phyloP scores from a whole-genome alignment of 345 rosid species.

The Populus ilicifolia region DNA sequence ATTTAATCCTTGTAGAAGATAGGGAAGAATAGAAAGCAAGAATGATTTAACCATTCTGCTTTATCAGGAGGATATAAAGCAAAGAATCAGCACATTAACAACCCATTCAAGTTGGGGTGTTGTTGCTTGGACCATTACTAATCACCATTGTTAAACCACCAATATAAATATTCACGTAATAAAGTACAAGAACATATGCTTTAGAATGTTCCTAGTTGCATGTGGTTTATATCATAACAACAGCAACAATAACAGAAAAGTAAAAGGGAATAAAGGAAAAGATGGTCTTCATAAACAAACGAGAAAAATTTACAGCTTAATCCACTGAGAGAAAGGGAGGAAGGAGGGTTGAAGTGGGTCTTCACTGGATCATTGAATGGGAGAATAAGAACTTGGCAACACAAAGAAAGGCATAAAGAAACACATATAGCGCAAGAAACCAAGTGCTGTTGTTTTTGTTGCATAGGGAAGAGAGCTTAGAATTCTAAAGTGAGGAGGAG shows the following conservation, averaged over 20 bases:
- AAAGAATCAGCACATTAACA: conserved; percentile 27
- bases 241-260: conserved; percentile 20
- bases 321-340: conserved; percentile 1
- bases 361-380: conserved; percentile 30
- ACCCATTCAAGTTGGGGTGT: conserved; percentile 20
- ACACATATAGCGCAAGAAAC: conserved; percentile 46
- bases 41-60: conserved; percentile 12
- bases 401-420: conserved; percentile 45
- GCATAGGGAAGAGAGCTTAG: conserved; percentile 51
- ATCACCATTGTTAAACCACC: conserved; percentile 18
- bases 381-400: conserved; percentile 31
- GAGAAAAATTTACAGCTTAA: conserved; percentile 9
- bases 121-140: conserved; percentile 25
- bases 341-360: conserved; percentile 25
- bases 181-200: conserved; percentile 44
- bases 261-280: conserved; percentile 34
- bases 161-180: conserved; percentile 19
- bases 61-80: conserved; percentile 22
- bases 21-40: conserved; percentile 22
- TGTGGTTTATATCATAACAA: conserved; percentile 29
- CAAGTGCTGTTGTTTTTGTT: conserved; percentile 35
- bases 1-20: background rate
- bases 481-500: conserved; percentile 33
- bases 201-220: conserved; percentile 52
- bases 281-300: conserved; percentile 22